phyloP scores from a whole-genome alignment of 495 filamentous ascomycete species.

The Talaromyces wortmannii region DNA sequence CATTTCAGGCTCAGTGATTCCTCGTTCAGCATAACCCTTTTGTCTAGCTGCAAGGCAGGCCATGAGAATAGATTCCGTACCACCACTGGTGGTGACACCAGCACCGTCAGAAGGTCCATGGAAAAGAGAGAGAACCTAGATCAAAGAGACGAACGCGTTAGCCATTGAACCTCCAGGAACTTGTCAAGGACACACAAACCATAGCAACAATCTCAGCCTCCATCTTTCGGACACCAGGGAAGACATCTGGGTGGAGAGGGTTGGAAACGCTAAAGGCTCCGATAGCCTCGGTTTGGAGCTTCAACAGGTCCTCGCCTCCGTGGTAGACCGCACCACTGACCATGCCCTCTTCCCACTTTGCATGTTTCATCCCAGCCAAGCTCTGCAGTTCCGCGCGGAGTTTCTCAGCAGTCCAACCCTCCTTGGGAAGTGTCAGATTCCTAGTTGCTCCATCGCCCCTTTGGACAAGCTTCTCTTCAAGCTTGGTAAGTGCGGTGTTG shows the following conservation, averaged over 20 bases:
- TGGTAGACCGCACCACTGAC: constrained; percentile 97
- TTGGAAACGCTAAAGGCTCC: constrained; percentile 92
- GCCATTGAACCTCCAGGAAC: neutral
- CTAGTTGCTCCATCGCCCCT: constrained; percentile 63
- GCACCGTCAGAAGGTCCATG: constrained; percentile 79
- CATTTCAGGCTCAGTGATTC: constrained; percentile 94
- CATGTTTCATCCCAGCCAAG: constrained; percentile 82
- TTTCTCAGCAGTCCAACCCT: constrained; percentile 77
- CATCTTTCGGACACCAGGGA: constrained; percentile 98
- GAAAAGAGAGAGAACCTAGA: constrained; percentile 73
- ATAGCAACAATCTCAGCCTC: constrained; percentile 97
- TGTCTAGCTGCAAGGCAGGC: constrained; percentile 82
- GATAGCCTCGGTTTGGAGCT: constrained; percentile 87
- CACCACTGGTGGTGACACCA: constrained; percentile 87
- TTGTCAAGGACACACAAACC: constrained; percentile 36
- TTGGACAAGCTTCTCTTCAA: constrained; percentile 76
- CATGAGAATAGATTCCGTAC: constrained; percentile 95
- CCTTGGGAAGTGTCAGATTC: constrained; percentile 72
- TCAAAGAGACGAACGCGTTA: neutral
- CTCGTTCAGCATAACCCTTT: constrained; percentile 77
- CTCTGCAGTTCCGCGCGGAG: constrained; percentile 73
- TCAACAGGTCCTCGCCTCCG: constrained; percentile 75
- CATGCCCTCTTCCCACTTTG: constrained; percentile 90
- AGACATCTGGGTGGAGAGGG: constrained; percentile 98
- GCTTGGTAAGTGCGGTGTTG: constrained; percentile 54